These are phyloP conservation scores for Arthroderma sp. DNA, from an alignment of 2,329 filamentous ascomycete genomes.

Conservation along the genomic window DNA sequence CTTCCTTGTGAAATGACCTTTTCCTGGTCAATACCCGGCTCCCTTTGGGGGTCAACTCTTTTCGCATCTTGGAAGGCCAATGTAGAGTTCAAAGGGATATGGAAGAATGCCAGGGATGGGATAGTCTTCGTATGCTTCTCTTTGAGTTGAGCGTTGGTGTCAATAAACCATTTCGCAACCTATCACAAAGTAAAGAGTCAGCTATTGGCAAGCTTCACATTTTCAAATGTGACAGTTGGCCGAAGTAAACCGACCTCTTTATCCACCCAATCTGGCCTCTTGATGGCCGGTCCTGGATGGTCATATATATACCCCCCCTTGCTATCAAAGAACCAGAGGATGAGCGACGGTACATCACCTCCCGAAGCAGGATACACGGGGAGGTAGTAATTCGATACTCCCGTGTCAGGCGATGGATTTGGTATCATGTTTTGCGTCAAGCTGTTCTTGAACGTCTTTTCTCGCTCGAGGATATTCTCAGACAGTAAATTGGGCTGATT, in stretches of 20 bases:
- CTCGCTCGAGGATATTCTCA: background rate
- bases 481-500: background rate
- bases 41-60: background rate
- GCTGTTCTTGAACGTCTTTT: background rate
- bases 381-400: background rate
- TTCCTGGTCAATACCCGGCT: background rate
- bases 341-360: background rate
- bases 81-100: background rate
- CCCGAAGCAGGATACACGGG: background rate
- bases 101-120: background rate
- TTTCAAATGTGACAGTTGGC: no score
- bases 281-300: no score
- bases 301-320: background rate
- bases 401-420: background rate
- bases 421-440: conserved; percentile 1
- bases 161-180: background rate
- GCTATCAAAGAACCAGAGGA: background rate
- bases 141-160: background rate
- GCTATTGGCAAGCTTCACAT: no score
- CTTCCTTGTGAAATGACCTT: background rate
- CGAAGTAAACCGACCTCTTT: no score
- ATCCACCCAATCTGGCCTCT: no score
- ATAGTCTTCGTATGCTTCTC: background rate
- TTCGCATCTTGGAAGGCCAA: background rate
- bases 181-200: background rate